A percentile compares a stretch with the other conserved stretches of the same genome.
These are phyloP conservation scores for Scorias spongiosa DNA, from an alignment of 2,329 filamentous ascomycete genomes.

Conservation along the genomic window DNA sequence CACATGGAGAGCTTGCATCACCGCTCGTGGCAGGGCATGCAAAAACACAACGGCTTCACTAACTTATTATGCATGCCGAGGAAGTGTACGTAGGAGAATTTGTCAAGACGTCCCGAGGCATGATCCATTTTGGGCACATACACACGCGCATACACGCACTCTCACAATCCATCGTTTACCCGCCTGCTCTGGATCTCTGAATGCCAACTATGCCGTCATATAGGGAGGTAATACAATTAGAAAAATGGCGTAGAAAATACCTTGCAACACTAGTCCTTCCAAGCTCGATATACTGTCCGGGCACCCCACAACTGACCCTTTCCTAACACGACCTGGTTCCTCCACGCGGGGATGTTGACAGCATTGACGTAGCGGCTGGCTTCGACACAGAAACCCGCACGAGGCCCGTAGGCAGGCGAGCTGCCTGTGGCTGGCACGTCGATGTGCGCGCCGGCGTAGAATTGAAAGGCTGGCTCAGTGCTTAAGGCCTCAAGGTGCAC, in stretches of 20 bases:
- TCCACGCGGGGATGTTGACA: conserved; percentile 67
- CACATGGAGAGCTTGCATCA: too few relatives aligned
- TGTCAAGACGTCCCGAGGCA: too few relatives aligned
- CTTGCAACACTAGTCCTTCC: conserved; percentile 41
- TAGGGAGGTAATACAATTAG: too few relatives aligned
- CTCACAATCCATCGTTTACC: too few relatives aligned
- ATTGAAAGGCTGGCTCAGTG: conserved; percentile 93
- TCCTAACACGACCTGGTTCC: conserved; percentile 61
- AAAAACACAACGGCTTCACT: too few relatives aligned
- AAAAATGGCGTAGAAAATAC: not conserved
- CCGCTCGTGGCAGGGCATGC: too few relatives aligned
- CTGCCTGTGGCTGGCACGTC: conserved; percentile 48
- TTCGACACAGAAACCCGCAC: conserved; percentile 82
- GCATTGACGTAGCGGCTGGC: conserved; percentile 85
- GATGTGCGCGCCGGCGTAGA: conserved; percentile 82
- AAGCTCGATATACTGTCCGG: conserved; percentile 69
- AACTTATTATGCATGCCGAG: too few relatives aligned
- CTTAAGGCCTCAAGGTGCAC: conserved; percentile 76
- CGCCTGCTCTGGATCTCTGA: too few relatives aligned
- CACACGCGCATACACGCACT: too few relatives aligned
- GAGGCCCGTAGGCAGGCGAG: conserved; percentile 46
- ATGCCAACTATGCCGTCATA: not conserved
- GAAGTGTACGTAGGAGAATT: too few relatives aligned
- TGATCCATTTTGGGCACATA: too few relatives aligned
- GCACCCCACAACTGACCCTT: conserved; percentile 73